Evolutionary conservation across 352 stramenopile genomes (phyloP).

Genomic region (Globisporangium megalacanthum): DNA sequence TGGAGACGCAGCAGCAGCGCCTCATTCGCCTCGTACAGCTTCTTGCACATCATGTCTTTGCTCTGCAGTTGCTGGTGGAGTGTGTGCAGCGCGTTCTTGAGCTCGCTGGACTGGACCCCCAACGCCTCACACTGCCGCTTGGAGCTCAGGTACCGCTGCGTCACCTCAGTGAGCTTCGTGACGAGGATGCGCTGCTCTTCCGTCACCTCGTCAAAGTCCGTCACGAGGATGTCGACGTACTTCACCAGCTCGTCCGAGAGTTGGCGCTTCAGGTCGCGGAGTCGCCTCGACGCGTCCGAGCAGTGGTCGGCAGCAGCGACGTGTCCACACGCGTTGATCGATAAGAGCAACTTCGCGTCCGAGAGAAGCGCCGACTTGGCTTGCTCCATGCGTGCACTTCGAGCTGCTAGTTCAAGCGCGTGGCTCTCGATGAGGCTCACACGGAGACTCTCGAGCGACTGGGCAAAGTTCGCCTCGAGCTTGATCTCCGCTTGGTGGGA

Average conservation of each 20-base stretch:
- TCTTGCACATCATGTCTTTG: conserved; percentile 53
- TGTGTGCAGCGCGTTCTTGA: conserved; percentile 23
- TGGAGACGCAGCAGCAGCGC: conserved; percentile 43
- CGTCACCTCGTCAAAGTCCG: conserved; percentile 51
- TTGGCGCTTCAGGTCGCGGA: conserved; percentile 37
- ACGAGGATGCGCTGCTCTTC: conserved; percentile 54
- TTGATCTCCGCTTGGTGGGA: conserved; percentile 38
- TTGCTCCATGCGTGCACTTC: conserved; percentile 36
- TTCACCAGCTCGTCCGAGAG: conserved; percentile 41
- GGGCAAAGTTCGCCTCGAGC: conserved; percentile 29
- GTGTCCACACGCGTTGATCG: conserved; percentile 6
- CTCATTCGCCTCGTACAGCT: conserved; percentile 61
- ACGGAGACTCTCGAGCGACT: conserved; percentile 30
- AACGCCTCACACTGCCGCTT: conserved; percentile 45
- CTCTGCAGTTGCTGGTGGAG: conserved; percentile 36
- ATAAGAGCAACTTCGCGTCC: conserved; percentile 37
- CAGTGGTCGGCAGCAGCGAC: not conserved
- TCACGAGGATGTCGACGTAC: conserved; percentile 37
- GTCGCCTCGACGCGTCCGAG: conserved; percentile 12
- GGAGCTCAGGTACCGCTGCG: conserved; percentile 48
- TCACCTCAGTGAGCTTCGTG: conserved; percentile 52
- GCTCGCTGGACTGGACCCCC: conserved; percentile 28
- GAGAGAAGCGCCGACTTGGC: conserved; percentile 34
- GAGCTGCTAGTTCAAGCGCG: conserved; percentile 34
- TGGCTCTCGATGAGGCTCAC: conserved; percentile 23